Percentiles rank a stretch among this genome's conserved stretches.
Evolutionary conservation across 73 alveolate species (phyloP).

Genomic region (Uronychia setigera): DNA sequence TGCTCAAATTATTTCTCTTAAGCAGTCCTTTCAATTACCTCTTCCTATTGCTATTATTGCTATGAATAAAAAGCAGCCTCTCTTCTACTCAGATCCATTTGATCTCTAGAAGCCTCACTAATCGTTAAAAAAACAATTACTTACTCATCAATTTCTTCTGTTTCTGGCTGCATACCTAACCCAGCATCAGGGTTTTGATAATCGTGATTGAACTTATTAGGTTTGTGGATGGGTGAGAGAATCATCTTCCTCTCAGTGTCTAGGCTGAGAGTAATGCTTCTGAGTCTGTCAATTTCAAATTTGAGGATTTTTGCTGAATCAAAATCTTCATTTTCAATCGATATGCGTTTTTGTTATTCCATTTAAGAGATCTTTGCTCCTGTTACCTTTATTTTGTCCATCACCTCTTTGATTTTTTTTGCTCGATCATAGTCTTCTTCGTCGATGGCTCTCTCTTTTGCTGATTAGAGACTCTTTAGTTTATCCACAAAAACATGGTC

Average conservation of each 20-base stretch:
- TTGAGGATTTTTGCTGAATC: conserved; percentile 85
- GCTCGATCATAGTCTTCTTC: conserved; percentile 81
- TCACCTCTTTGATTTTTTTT: conserved; percentile 83
- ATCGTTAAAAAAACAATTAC: background rate
- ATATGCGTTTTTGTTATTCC: conserved; percentile 76
- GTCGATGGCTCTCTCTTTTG: conserved; percentile 77
- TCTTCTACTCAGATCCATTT: background rate
- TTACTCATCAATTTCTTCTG: background rate
- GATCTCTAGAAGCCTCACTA: background rate
- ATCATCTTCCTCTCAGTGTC: conserved; percentile 41
- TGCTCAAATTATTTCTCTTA: background rate
- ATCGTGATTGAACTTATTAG: background rate
- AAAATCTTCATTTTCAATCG: conserved; percentile 87
- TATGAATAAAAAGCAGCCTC: too few relatives aligned
- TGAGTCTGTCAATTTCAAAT: conserved; percentile 75
- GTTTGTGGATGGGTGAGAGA: conserved; percentile 32
- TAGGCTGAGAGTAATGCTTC: conserved; percentile 52
- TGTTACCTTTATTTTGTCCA: conserved; percentile 86
- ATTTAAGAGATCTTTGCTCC: conserved; percentile 81
- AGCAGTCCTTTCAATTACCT: conserved; percentile 11
- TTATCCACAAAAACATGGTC: conserved; percentile 77
- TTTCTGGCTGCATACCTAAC: background rate
- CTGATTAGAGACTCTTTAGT: conserved; percentile 67
- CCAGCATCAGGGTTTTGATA: background rate
- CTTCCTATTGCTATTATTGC: too few relatives aligned